Base-by-base conservation (phyloP, 352 stramenopile species). In the Elongisporangium undulatum region DNA sequence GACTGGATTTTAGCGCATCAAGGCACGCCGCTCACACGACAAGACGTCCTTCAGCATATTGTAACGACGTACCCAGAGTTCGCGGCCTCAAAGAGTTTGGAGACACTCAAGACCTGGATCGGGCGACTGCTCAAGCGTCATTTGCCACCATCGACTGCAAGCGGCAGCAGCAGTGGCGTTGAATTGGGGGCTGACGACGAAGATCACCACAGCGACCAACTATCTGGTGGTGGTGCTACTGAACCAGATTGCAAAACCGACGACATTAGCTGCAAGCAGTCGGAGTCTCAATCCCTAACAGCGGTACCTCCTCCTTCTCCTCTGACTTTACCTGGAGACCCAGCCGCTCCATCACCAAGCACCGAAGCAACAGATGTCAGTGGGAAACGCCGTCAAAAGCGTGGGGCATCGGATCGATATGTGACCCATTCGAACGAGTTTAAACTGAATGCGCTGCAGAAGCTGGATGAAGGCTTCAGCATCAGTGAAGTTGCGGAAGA, bases 391-490 rank as follows among this genome's bases (percentile, higher is more conserved):
- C 68, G 65, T 7, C 58, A 75, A 3, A 91, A 89, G 49, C 69
- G 78, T 12, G 75, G 73, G 4, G 61, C 64, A 20, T 82, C 76
- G 6, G 70, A 78, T n/a, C 72, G 80, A 4, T 89, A 90, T 62
- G 78, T 83, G 55, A 66, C 87, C 8, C 80, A 89, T 59, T 90
- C 80, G 48, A 90, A 92, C 55, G 82, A 90, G 58, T 90, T 90
- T 59, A 92, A 92, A 61, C 59, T 92, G 20, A 86, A 88, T 3
- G 82, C 82, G 19, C 55, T 92, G 7, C 81, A 75, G 55, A 75
- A 77, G 63, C 51, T 92, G 34, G 82, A 92, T 39, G 76, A 87
- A 63, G 82, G 80, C 21, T 87, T 86, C 55, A 89, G 66, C 16
- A 66, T 85, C 23, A 66, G 69, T 10, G 67, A 90, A 55, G 78